Base-by-base conservation (phyloP, 495 filamentous ascomycete species). In the Aspergillus biplanus region DNA sequence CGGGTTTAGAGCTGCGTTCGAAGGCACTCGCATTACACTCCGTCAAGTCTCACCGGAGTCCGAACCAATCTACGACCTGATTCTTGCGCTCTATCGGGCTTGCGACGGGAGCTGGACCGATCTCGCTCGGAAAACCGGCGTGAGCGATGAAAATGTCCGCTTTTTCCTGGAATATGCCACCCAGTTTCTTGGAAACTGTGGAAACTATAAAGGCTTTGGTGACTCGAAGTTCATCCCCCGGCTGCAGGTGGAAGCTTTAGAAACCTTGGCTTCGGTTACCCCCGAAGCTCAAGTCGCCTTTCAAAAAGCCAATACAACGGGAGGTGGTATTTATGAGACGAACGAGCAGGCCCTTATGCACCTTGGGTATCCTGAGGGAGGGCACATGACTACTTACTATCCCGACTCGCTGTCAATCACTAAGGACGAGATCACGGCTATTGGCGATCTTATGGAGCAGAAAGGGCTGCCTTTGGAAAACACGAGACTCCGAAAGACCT, bases 191-290 rank as follows among this genome's bases (percentile, higher is more conserved):
- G 93, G 93, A 32, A 98, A 97, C 71, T 78, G 83, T 52, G 95
- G 95, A 50, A 99, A 99, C 75, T 99, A 96, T 80, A 97, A 97
- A 78, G 90, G 90, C 33, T 97, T 97, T 67, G 95, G 95, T 37
- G 95, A 99, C 73, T 85, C 88, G 62, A 99, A 98, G 71, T 97
- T 97, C 74, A 87, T 99, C 58, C 95, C 95, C 8, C 83, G 93
- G 47, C 83, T 93, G 61, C 73, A 84, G 12, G 79, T 86, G 53
- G 83, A 86, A 16, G 83, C 84, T 34, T 83, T 99, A 59, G 83
- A 87, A 37, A 85, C 87, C 62, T 77, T 99, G n/a, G 88, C 90
- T 21, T 83, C 86, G 18, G 77, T 78, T 15, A 88, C 87, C 0
- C 77, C 83, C 7, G 77, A 81, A 52, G 86, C 87, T 4, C 82